phyloP scores from a whole-genome alignment of 192 early-diverging fungal genomes.

The Gonapodya prolifera region DNA sequence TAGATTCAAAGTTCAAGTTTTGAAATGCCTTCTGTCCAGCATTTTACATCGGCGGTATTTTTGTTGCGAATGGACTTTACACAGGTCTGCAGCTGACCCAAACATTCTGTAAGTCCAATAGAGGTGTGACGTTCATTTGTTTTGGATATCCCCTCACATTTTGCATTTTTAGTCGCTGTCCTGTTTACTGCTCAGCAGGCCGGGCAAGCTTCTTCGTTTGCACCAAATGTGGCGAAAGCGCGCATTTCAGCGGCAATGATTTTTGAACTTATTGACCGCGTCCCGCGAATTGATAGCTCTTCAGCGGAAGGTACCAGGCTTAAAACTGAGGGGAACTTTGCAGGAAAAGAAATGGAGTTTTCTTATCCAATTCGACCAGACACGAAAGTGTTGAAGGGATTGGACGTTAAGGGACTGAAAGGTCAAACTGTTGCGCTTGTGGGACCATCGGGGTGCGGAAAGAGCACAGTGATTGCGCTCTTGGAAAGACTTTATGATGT shows the following conservation, averaged over 20 bases:
- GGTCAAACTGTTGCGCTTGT: conserved; percentile 76
- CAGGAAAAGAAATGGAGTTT: conserved; percentile 14
- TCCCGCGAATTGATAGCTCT: conserved; percentile 27
- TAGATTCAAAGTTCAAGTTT: background rate
- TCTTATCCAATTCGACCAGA: conserved; percentile 23
- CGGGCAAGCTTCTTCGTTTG: conserved; percentile 4
- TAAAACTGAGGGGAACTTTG: conserved; percentile 17
- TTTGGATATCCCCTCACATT: too few relatives aligned
- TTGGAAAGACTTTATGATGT: conserved; percentile 45
- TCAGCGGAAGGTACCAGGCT: background rate
- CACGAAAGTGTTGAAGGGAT: conserved; percentile 21
- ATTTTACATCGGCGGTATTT: background rate
- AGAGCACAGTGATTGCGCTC: conserved; percentile 50
- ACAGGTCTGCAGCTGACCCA: background rate
- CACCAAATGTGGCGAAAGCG: conserved; percentile 20
- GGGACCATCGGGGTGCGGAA: conserved; percentile 37
- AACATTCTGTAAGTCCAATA: too few relatives aligned
- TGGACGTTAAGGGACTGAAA: background rate
- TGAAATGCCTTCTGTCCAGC: background rate
- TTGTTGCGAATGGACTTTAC: background rate
- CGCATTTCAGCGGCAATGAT: conserved; percentile 37
- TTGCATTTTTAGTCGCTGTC: too few relatives aligned
- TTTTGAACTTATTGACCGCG: conserved; percentile 33
- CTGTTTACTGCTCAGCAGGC: background rate
- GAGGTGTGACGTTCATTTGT: too few relatives aligned